Percentiles rank a stretch among this genome's conserved stretches.
Conservation (phyloP, 2,329 filamentous ascomycete species). For the Cordyceps farinosa region DNA sequence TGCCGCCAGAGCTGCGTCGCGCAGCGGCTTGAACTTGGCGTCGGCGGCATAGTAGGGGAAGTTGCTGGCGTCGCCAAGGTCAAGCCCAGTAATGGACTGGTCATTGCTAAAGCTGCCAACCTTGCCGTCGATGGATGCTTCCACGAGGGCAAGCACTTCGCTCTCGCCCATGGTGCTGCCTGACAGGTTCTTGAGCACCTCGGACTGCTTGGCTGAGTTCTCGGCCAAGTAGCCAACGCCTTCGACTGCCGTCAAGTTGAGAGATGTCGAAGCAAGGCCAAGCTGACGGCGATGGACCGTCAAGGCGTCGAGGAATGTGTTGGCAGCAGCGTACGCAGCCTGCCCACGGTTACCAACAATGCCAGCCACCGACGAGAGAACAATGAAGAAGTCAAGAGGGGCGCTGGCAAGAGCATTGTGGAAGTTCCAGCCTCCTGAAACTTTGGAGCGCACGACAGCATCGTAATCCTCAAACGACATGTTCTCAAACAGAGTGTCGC, state of each 20-base stretch:
- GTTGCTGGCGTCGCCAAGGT: conserved; percentile 40
- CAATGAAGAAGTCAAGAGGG: conserved; percentile 50
- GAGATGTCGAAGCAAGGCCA: conserved; percentile 42
- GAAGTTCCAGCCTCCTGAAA: conserved; percentile 52
- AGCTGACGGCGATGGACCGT: conserved; percentile 37
- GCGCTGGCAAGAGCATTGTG: conserved; percentile 41
- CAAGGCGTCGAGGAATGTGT: conserved; percentile 44
- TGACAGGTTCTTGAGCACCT: conserved; percentile 46
- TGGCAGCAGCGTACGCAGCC: conserved; percentile 50
- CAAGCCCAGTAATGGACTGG: conserved; percentile 54
- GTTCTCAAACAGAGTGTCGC: conserved; percentile 49
- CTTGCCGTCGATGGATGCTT: conserved; percentile 46
- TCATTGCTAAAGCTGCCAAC: conserved; percentile 40
- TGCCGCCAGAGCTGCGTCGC: conserved; percentile 33
- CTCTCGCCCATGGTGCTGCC: conserved; percentile 49
- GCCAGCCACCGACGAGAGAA: conserved; percentile 51
- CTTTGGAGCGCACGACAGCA: conserved; percentile 48
- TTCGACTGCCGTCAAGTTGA: conserved; percentile 52
- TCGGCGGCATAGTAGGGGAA: conserved; percentile 53
- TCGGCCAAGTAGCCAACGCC: conserved; percentile 50
- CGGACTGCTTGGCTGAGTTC: conserved; percentile 39
- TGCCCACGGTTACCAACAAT: conserved; percentile 50
- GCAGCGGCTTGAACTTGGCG: conserved; percentile 51
- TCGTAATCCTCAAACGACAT: conserved; percentile 49
- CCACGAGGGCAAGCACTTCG: conserved; percentile 53